Base-by-base conservation (phyloP, 1,284 basidiomycete genomes). In the Polyporus tsugae region DNA sequence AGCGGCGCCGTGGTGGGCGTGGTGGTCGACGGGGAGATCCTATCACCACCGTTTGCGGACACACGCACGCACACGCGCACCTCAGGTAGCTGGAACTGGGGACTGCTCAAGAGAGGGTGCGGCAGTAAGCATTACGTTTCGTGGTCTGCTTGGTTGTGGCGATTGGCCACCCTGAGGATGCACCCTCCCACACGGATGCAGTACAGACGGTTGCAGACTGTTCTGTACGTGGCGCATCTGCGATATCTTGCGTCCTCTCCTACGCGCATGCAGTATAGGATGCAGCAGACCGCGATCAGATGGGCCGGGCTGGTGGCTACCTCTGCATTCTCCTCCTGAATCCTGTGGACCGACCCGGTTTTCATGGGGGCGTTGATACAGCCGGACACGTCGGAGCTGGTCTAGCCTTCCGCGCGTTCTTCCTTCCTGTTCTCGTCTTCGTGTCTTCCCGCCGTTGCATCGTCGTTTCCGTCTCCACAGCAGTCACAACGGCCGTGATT, bases 101-200 rank as follows among this genome's bases (percentile, higher is more conserved):
- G 52, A 13, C 13, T 53, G 25, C 52, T n/a, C n/a, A n/a, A 46
- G 44, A 46, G n/a, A 46, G n/a, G 44, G 44, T 53, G 52, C 25
- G 6, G 52, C n/a, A 25, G 52, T 57, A 57, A 57, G 35, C 5
- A 57, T 57, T 57, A 57, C 55, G 55, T 57, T n/a, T 57, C 15
- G 35, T 29, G 17, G 35, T 17, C 33, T 3, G 29, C 35, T 57
- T 57, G 33, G 55, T 36, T 36, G 17, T 36, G 15, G 55, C 17
- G 55, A 57, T 57, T 57, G 33, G 29, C 55, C 35, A 33, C 33
- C 35, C 35, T 35, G 55, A 46, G 35, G 11, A 57, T 36, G 29
- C 35, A n/a, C 55, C 35, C 55, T 57, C 55, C 55, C 55, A 57
- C 55, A 57, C 55, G 33, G 55, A 33, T n/a, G 29, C 25, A 33